A percentile compares a stretch with the other conserved stretches of the same genome.
phyloP scores from a whole-genome alignment of 495 filamentous ascomycete species.

The Aspergillus nidulans region DNA sequence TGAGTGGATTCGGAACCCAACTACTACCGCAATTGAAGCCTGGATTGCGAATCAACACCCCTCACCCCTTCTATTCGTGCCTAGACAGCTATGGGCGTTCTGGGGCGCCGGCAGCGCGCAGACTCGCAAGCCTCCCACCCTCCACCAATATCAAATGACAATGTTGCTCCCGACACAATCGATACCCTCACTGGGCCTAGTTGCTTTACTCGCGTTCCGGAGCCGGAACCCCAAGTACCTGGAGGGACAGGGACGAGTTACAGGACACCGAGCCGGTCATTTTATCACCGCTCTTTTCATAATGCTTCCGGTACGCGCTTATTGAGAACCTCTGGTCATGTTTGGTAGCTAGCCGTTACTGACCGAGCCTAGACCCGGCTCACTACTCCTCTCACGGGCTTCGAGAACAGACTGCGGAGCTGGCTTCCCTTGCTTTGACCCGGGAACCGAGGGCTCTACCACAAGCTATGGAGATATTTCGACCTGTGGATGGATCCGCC shows the following conservation, averaged over 20 bases:
- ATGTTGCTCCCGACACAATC: slow-evolving; percentile 19
- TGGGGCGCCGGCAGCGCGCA: slow-evolving; percentile 34
- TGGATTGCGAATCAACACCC: background rate
- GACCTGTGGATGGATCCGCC: background rate
- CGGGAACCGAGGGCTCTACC: slow-evolving; percentile 32
- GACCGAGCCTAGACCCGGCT: slow-evolving; percentile 51
- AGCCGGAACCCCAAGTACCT: slow-evolving; percentile 35
- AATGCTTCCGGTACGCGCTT: slow-evolving; percentile 51
- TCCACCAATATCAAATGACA: slow-evolving; percentile 22
- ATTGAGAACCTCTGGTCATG: background rate
- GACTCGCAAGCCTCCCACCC: slow-evolving; percentile 29
- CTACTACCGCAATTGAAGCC: background rate
- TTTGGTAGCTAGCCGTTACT: slow-evolving; percentile 16
- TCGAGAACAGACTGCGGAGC: slow-evolving; percentile 84
- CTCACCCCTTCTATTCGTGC: background rate
- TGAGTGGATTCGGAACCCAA: background rate
- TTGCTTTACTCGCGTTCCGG: slow-evolving; percentile 28
- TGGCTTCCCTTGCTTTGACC: slow-evolving; percentile 81
- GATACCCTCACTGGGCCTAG: slow-evolving; percentile 30
- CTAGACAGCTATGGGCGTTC: slow-evolving; percentile 29
- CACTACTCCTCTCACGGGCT: slow-evolving; percentile 72
- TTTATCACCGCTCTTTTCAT: slow-evolving; percentile 69
- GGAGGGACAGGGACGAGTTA: slow-evolving; percentile 42
- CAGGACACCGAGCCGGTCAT: slow-evolving; percentile 71
- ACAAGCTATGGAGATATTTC: slow-evolving; percentile 35